Evolutionary conservation across 2,329 filamentous ascomycete species (phyloP).

Genomic region (Diplodia sapinea): DNA sequence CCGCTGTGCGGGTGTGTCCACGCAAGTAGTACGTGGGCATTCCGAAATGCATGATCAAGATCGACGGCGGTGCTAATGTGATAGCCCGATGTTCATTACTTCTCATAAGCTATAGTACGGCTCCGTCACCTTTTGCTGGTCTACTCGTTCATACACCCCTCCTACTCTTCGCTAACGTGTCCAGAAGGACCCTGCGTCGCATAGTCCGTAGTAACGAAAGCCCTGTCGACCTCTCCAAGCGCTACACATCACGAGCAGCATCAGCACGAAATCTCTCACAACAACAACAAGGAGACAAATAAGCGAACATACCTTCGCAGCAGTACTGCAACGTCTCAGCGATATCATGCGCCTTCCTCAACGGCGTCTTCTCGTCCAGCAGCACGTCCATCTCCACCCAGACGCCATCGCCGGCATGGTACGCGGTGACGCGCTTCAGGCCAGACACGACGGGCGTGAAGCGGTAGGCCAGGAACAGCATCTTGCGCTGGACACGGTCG

Average conservation of each 20-base stretch:
- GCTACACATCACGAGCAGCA: constrained; percentile 32
- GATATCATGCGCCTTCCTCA: constrained; percentile 63
- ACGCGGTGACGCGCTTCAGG: constrained; percentile 62
- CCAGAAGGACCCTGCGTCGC: constrained; percentile 50
- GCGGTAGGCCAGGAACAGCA: constrained; percentile 65
- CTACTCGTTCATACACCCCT: not conserved
- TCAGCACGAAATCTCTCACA: constrained; percentile 38
- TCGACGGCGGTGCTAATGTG: too few species aligned
- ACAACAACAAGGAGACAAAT: constrained; percentile 30
- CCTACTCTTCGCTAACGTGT: constrained; percentile 42
- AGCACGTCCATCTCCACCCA: constrained; percentile 69
- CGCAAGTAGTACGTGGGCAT: too few species aligned
- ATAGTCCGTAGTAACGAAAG: constrained; percentile 60
- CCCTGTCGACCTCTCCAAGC: constrained; percentile 58
- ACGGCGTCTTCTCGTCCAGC: constrained; percentile 58
- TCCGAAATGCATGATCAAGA: too few species aligned
- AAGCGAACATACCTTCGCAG: constrained; percentile 53
- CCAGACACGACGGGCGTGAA: constrained; percentile 61
- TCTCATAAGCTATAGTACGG: too few species aligned
- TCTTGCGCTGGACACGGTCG: constrained; percentile 59
- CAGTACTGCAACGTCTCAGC: constrained; percentile 70
- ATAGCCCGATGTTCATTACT: too few species aligned
- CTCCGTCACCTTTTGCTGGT: too few species aligned
- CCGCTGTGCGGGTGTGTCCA: too few species aligned
- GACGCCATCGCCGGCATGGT: constrained; percentile 67